A percentile compares a stretch with the other conserved stretches of the same genome.
These are phyloP conservation scores for Ganoderma lucidum DNA, from an alignment of 1,284 basidiomycete species.

Conservation along the genomic window DNA sequence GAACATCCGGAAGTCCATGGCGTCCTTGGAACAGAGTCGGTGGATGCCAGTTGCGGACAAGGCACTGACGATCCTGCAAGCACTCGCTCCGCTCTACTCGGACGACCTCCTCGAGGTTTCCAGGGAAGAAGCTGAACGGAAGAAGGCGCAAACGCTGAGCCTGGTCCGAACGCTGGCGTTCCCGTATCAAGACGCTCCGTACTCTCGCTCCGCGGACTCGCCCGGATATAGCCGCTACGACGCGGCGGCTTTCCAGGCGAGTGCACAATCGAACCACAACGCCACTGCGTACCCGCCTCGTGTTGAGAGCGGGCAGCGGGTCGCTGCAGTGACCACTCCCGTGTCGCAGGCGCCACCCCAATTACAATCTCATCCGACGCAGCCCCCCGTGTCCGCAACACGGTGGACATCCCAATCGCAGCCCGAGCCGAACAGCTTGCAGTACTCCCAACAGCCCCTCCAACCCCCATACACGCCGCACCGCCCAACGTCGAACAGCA, in stretches of 20 bases:
- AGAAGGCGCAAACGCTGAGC: constrained; percentile 65
- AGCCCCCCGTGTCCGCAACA: constrained; percentile 37
- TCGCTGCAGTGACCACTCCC: constrained; percentile 6
- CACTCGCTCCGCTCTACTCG: constrained; percentile 74
- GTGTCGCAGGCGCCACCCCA: constrained; percentile 19
- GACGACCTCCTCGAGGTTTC: constrained; percentile 55
- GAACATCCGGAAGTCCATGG: constrained; percentile 73
- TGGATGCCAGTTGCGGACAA: constrained; percentile 75
- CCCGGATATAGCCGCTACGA: constrained; percentile 30
- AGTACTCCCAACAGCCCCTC: constrained; percentile 21
- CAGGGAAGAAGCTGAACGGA: constrained; percentile 61
- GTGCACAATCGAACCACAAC: constrained; percentile 9
- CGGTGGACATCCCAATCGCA: constrained; percentile 35
- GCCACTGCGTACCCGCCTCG: constrained; percentile 11
- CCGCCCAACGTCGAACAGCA: constrained; percentile 4
- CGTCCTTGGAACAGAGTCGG: constrained; percentile 67
- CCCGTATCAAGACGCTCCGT: constrained; percentile 77
- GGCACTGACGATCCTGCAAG: constrained; percentile 70
- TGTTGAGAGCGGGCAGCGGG: constrained; percentile 8
- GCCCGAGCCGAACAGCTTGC: constrained; percentile 15
- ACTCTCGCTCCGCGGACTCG: constrained; percentile 35
- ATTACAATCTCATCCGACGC: constrained; percentile 30
- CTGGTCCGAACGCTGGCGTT: constrained; percentile 78
- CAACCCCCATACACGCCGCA: constrained; percentile 20
- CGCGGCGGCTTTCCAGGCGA: constrained; percentile 13